Percentiles rank a stretch among this genome's conserved stretches.
These are phyloP conservation scores for Sarocladiaceae sp. DNA, from an alignment of 2,329 filamentous ascomycete species.

Conservation along the genomic window DNA sequence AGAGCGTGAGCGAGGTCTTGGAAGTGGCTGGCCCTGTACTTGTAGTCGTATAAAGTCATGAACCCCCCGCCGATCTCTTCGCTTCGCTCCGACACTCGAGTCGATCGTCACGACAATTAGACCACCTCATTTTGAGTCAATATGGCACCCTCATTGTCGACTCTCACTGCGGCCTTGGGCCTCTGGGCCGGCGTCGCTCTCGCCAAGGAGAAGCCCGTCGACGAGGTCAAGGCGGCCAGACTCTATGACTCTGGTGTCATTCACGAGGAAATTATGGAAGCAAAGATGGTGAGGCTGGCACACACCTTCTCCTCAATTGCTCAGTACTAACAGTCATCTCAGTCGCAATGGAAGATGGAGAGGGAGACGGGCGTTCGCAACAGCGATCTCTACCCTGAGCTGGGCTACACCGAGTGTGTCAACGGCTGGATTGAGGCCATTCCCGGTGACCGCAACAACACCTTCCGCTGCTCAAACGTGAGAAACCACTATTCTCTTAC, in stretches of 20 bases:
- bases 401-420: slow-evolving; percentile 18
- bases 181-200: neutral
- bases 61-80: no score
- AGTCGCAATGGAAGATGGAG: slow-evolving; percentile 14
- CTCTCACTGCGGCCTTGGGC: no score
- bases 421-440: slow-evolving; percentile 17
- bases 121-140: no score
- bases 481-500: neutral
- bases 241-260: slow-evolving; percentile 14
- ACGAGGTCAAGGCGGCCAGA: slow-evolving; percentile 12
- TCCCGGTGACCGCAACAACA: slow-evolving; percentile 15
- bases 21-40: no score
- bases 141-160: no score
- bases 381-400: slow-evolving; percentile 16
- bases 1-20: no score
- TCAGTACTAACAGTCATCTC: neutral
- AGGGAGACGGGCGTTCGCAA: slow-evolving; percentile 16
- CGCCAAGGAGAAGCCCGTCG: slow-evolving; percentile 14
- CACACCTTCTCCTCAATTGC: neutral
- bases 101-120: no score
- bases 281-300: slow-evolving; percentile 12
- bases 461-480: slow-evolving; percentile 17
- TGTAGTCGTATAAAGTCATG: no score
- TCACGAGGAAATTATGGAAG: slow-evolving; percentile 14
- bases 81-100: no score